Conservation (phyloP, 345 rosid species). For the Physaria fendleri region DNA sequence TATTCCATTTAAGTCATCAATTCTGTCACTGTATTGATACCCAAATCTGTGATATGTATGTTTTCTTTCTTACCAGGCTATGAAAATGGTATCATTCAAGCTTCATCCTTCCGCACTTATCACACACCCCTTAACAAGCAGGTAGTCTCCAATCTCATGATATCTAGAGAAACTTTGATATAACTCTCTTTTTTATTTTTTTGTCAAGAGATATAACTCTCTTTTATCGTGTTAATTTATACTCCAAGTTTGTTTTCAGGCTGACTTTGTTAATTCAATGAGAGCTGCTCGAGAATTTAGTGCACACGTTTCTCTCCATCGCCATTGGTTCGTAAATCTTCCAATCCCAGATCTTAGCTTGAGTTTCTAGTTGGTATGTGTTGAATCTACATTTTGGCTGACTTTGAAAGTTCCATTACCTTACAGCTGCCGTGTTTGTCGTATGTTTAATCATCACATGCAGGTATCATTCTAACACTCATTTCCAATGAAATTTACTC, state of each 20-base stretch:
- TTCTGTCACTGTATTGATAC: neutral
- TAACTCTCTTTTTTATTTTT: too few species aligned
- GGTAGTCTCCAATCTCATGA: slow-evolving; percentile 34
- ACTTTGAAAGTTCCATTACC: slow-evolving; percentile 3
- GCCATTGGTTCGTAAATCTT: slow-evolving; percentile 70
- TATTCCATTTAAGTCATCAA: neutral
- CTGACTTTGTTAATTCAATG: slow-evolving; percentile 84
- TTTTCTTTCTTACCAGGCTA: slow-evolving; percentile 44
- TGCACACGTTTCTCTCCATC: slow-evolving; percentile 76
- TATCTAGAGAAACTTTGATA: neutral
- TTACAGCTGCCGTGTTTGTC: slow-evolving; percentile 79
- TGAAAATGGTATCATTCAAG: slow-evolving; percentile 66
- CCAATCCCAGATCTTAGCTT: neutral
- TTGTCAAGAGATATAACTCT: neutral
- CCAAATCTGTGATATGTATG: neutral
- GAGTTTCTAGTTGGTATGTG: neutral
- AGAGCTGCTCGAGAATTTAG: slow-evolving; percentile 88
- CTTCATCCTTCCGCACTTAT: slow-evolving; percentile 98
- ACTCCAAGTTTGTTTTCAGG: slow-evolving; percentile 34
- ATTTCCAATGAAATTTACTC: neutral
- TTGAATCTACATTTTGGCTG: neutral
- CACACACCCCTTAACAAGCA: slow-evolving; percentile 95
- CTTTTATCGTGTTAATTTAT: neutral
- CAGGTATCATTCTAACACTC: slow-evolving; percentile 47
- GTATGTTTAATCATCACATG: slow-evolving; percentile 87